Base-by-base conservation (phyloP, 306 rosid species). In the Castanea sativa region DNA sequence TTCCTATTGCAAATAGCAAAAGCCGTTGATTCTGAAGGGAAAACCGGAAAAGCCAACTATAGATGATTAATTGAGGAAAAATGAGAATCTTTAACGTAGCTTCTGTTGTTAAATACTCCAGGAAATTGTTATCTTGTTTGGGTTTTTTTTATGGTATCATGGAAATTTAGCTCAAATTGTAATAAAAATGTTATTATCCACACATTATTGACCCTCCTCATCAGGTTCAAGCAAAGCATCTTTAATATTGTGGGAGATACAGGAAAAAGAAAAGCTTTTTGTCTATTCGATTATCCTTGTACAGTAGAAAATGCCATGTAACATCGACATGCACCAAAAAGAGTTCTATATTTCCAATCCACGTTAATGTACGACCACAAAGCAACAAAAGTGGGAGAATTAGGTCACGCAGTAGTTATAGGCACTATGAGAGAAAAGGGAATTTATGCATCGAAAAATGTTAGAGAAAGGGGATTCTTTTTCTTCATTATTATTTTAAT, bases 1-100 rank as follows among this genome's bases (percentile, higher is more conserved):
- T 84, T 43, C 82, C 19, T n/a, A n/a, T 57, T 73, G 79, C 57
- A 84, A 80, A 65, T 76, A 73, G 76, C 25, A n/a, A 70, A 68
- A 60, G 20, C 65, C 32, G 45, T 32, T 29, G 57, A 74, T 83
- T 83, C 79, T 59, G 9, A 29, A 74, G 57, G 63, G 63, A 57
- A 57, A 57, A 57, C 29, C 63, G 63, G 63, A 57, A 57, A 57
- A 57, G 63, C 63, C 27, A 57, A 23, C 63, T 33, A 3, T 20
- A 21, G 23, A 20, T 57, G 23, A 57, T 57, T 57, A 25, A 57
- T 23, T 57, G 4, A 3, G 63, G 63, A 57, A 57, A 57, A 57
- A 57, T 21, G 29, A 20, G 4, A n/a, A 57, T 57, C 13, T 9
- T 23, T 2, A 7, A 57, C 25, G 14, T 57, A n/a, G 20, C 25